Evolutionary conservation across 2,329 filamentous ascomycete species (phyloP), one percentile per base, ranked within the genome.

Genomic region (Curvularia spicifera): DNA sequence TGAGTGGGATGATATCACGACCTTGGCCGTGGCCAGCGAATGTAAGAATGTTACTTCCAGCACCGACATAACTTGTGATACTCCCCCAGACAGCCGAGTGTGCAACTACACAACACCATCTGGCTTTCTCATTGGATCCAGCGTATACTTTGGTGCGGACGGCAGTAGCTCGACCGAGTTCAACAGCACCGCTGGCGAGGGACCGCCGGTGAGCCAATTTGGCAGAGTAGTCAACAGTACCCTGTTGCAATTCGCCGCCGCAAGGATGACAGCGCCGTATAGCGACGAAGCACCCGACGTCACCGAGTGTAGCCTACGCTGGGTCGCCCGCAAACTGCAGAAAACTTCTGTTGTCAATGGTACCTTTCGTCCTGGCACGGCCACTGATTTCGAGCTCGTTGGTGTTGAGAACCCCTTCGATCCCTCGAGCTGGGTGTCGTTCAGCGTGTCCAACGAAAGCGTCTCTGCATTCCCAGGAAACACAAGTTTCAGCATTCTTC

Each of bases 281-380:
- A 44, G 28, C 20, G n/a, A 35, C 2, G 53, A 50, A 3, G 5
- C 1, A 4, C 53, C 37, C 6, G 29, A 44, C 1, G 4, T 50
- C 37, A 50, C 26, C 4, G 46, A 55, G 9, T 54, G 51, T 5
- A 5, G 18, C n/a, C 31, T 54, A 22, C 44, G 51, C 22, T 54
- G 51, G 51, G 31, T 39, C 8, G 51, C 31, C 18, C 51, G 43
- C 6, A 8, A 20, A 4, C 20, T 54, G 9, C 51, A 39, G 1
- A 54, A 48, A 22, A 54, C 28, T 12, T 31, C 7, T 5, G 51
- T 54, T 7, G n/a, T 20, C 29, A 54, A 54, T 13, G 51, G 51
- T 9, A 54, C 44, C 43, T 48, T 54, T n/a, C 24, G 42, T 7
- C 51, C n/a, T 10, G 39, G 51, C 4, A 35, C 20, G 13, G 15